Base-by-base conservation (phyloP, 2,329 filamentous ascomycete genomes). In the Metarhizium brunneum region DNA sequence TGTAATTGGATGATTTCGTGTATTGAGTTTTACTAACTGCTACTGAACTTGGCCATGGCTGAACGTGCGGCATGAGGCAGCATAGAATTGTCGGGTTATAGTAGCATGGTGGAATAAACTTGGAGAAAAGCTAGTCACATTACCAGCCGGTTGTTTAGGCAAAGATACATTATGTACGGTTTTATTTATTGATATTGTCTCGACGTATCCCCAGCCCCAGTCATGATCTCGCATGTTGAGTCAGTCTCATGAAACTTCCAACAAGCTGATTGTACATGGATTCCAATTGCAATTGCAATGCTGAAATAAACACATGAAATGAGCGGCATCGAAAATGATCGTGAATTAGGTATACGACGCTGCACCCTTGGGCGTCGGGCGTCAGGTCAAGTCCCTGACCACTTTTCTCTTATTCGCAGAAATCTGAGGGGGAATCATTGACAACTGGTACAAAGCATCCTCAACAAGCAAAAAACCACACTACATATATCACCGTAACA, bases 401-500 rank as follows among this genome's bases (percentile, higher is more conserved):
- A 62, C 62, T 62, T 59, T 66, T 25, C 25, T 25, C 25, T 60
- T 60, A 62, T 20, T 63, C 65, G 66, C 61, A 58, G 52, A 62
- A 68, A 66, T 61, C 60, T 29, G 43, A 42, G 64, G 68, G 68
- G 69, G 70, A 71, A 72, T 71, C 70, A 71, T 69, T 68, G 66
- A 69, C 64, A 56, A 69, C 57, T 60, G 58, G 59, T 67, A 67
- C 61, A 56, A 64, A 68, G 68, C 63, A 64, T 61, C 69, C 65
- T 67, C 61, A 68, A 68, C 61, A 67, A 64, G 61, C 65, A 62
- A 64, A 68, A 65, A 45, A 62, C 62, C 16, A 60, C 60, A 60
- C 62, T 59, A 59, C 59, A 62, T 59, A 63, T 57, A 61, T 54
- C 56, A 58, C 54, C 54, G 47, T 54, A 54, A 56, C 50, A 55